These are phyloP conservation scores for Amanita brunnescens DNA, from an alignment of 768 basidiomycete genomes.

Conservation along the genomic window DNA sequence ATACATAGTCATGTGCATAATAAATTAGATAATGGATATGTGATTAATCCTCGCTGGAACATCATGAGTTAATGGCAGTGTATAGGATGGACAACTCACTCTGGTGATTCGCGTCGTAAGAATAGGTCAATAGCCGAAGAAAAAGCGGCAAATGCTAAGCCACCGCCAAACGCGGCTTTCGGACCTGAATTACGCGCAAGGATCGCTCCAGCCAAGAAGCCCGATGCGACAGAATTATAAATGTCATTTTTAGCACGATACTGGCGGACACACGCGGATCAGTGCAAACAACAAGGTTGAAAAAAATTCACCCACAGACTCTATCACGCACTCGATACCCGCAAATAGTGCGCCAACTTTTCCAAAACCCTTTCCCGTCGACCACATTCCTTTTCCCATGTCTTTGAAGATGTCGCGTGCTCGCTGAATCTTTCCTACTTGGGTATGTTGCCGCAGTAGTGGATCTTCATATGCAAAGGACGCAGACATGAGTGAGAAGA, in stretches of 20 bases:
- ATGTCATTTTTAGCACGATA: slow-evolving; percentile 97
- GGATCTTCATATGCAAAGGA: slow-evolving; percentile 96
- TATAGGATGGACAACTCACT: slow-evolving; percentile 36
- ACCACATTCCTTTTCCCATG: slow-evolving; percentile 91
- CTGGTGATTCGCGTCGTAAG: slow-evolving; percentile 69
- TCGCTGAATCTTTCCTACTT: slow-evolving; percentile 61
- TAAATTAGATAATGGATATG: background rate
- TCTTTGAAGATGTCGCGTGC: slow-evolving; percentile 82
- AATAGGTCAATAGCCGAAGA: slow-evolving; percentile 84
- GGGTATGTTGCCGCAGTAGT: slow-evolving; percentile 55
- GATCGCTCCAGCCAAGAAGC: slow-evolving; percentile 82
- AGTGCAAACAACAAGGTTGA: background rate
- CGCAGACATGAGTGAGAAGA: slow-evolving; percentile 94
- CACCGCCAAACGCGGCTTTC: slow-evolving; percentile 80
- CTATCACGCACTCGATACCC: slow-evolving; percentile 93
- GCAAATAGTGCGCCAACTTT: slow-evolving; percentile 92
- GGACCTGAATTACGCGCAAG: slow-evolving; percentile 85
- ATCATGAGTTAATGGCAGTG: background rate
- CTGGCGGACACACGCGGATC: slow-evolving; percentile 28
- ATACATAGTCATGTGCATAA: slow-evolving; percentile 11
- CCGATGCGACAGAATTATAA: slow-evolving; percentile 80
- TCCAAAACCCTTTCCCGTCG: slow-evolving; percentile 83
- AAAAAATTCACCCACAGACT: slow-evolving; percentile 56
- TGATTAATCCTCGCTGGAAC: slow-evolving; percentile 30
- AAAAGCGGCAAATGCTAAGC: slow-evolving; percentile 87